phyloP scores from a whole-genome alignment of 148 eudicot genomes.

The Rhododendron ferrugineum region DNA sequence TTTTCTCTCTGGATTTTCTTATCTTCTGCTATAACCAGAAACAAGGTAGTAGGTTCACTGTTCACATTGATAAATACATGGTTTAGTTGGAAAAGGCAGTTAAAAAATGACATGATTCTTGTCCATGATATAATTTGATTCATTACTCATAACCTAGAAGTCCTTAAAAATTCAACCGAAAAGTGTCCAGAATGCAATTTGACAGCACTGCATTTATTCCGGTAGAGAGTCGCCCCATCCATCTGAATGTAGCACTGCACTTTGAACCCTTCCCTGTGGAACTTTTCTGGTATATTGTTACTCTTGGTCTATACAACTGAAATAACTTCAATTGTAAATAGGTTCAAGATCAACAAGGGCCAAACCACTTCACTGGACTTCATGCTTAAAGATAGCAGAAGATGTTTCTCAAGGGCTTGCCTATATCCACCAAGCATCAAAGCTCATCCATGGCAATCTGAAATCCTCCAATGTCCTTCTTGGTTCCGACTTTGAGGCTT shows the following conservation, averaged over 20 bases:
- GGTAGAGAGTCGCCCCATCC: background rate
- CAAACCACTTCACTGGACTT: constrained; percentile 93
- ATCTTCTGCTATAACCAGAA: background rate
- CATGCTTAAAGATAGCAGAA: constrained; percentile 89
- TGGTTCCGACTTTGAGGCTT: constrained; percentile 87
- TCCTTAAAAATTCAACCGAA: background rate
- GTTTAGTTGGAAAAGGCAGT: background rate
- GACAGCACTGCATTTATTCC: background rate
- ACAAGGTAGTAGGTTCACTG: background rate
- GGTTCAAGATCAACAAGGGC: constrained; percentile 88
- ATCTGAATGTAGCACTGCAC: background rate
- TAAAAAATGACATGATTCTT: background rate
- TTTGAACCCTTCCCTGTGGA: background rate
- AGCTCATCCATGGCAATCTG: constrained; percentile 68
- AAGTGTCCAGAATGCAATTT: background rate
- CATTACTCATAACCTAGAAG: background rate
- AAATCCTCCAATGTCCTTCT: constrained; percentile 79
- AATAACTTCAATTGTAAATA: constrained; percentile 12
- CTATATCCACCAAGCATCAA: constrained; percentile 84
- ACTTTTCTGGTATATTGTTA: background rate
- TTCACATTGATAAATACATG: background rate
- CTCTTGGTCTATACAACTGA: background rate
- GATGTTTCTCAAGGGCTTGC: constrained; percentile 88
- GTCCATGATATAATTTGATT: background rate
- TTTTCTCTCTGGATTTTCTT: background rate